Evolutionary conservation across 495 filamentous ascomycete genomes (phyloP), one percentile per base, ranked within the genome.

Genomic region (Oidiodendron maius): DNA sequence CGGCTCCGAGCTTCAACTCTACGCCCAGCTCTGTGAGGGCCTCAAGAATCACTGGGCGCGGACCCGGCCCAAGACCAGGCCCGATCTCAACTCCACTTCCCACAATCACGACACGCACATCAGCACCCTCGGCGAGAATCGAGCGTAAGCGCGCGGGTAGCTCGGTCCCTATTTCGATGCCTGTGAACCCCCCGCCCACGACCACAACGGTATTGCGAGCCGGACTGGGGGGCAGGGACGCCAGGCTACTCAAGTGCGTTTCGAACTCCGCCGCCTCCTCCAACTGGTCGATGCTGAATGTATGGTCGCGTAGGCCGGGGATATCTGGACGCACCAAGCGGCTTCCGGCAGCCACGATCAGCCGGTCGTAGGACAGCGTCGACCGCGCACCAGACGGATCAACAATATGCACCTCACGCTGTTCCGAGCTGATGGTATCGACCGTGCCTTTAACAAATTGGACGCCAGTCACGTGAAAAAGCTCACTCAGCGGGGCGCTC

Each of bases 161-260:
- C 18, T 60, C 57, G 16, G 57, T 21, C 15, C 53, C 57, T 22
- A 57, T 17, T 34, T 60, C 57, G 12, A 60, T 55, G 3, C 57
- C 57, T 10, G 57, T 60, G 39, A 60, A 60, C 10, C 57, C 57
- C 34, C 55, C 54, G 8, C 57, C 57, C 24, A 53, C 57, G 9
- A 60, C 54, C 18, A 60, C 50, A 11, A 57, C 32, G 2, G 54
- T 60, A 47, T 60, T 57, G 5, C 57, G 40, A 13, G 45, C 57
- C n/a, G 42, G 35, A 32, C 46, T 57, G 17, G 50, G 42, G 1
- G 52, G 39, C 5, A 40, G 34, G n/a, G 57, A 51, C 25, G 44
- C 4, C 18, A 56, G 40, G 42, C 21, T 26, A 11, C 52, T 44
- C 41, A n/a, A n/a, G n/a, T n/a, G n/a, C n/a, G n/a, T n/a, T n/a